phyloP scores from a whole-genome alignment of 805 yeast species.

The Schizosaccharomyces cryophilus region DNA sequence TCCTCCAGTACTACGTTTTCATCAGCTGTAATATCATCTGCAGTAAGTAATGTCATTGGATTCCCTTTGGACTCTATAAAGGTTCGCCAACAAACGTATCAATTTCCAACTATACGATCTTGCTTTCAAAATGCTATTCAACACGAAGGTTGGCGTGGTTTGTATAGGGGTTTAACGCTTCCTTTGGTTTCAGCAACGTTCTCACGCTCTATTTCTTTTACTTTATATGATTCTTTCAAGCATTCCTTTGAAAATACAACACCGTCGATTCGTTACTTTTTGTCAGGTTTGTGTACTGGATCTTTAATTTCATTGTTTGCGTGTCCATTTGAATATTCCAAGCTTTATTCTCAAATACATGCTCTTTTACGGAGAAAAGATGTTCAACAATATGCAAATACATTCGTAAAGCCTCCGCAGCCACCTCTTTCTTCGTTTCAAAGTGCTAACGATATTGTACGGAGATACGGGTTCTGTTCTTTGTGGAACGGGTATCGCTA shows the following conservation, averaged over 20 bases:
- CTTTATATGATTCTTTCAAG: conserved; percentile 21
- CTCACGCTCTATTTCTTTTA: conserved; percentile 40
- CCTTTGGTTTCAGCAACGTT: conserved; percentile 13
- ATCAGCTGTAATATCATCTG: conserved; percentile 38
- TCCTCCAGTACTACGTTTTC: background rate
- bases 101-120: conserved; percentile 29
- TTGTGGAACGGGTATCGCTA: conserved; percentile 29
- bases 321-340: conserved; percentile 70
- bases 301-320: conserved; percentile 26
- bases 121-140: conserved; percentile 32
- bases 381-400: background rate
- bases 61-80: conserved; percentile 72
- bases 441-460: conserved; percentile 29
- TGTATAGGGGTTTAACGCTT: conserved; percentile 35
- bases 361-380: conserved; percentile 15
- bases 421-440: conserved; percentile 17
- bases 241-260: background rate
- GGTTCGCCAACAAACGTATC: conserved; percentile 64
- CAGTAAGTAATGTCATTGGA: conserved; percentile 43
- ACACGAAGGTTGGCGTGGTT: conserved; percentile 42
- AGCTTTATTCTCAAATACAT: conserved; percentile 53
- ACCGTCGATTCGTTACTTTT: conserved; percentile 8
- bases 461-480: conserved; percentile 35
- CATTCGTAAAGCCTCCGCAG: background rate
- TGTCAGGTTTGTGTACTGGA: conserved; percentile 46